phyloP scores from a whole-genome alignment of 2,329 filamentous ascomycete genomes.

The Sclerotinia borealis region DNA sequence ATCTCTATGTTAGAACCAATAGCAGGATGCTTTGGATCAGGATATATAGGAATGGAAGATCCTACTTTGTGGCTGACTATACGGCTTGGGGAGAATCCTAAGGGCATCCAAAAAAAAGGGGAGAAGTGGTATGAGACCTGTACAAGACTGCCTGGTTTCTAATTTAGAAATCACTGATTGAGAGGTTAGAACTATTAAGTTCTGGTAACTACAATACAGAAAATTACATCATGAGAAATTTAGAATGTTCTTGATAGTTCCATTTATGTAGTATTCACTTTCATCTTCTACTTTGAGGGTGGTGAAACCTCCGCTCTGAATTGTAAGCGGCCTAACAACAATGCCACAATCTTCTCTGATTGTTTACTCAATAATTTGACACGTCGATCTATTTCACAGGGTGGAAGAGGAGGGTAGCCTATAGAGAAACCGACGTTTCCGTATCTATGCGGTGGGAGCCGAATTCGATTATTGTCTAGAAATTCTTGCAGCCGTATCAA shows the following conservation, averaged over 20 bases:
- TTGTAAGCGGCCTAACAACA: not conserved
- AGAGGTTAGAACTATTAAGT: not conserved
- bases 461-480: not conserved
- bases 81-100: no score
- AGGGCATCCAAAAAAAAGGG: no score
- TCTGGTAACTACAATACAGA: not conserved
- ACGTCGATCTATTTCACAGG: not conserved
- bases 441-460: not conserved
- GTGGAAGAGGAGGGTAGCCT: not conserved
- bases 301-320: not conserved
- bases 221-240: not conserved
- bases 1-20: no score
- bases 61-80: no score
- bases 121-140: no score
- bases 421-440: not conserved
- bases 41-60: no score
- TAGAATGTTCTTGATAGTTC: not conserved
- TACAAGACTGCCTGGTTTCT: no score
- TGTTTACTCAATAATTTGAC: not conserved
- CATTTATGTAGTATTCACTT: not conserved
- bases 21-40: no score
- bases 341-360: not conserved
- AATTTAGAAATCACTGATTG: not conserved
- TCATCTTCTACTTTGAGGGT: not conserved
- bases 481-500: not conserved